Percentiles rank a stretch among this genome's conserved stretches.
These are phyloP conservation scores for Colletotrichum scovillei DNA, from an alignment of 2,329 filamentous ascomycete species.

Conservation along the genomic window DNA sequence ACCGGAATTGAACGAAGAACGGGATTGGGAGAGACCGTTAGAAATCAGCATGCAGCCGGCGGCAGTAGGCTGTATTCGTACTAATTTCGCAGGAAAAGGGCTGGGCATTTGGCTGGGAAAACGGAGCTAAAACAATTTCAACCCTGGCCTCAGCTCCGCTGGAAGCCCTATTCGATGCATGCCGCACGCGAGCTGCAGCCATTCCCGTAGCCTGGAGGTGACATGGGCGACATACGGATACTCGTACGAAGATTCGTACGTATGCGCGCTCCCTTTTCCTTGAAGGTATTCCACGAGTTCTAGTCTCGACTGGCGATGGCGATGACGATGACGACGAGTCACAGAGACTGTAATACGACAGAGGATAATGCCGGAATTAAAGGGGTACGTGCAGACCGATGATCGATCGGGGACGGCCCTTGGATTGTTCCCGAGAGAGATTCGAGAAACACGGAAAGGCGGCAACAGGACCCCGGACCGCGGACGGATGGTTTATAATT, in stretches of 20 bases:
- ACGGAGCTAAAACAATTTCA: background rate
- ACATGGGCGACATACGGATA: no score
- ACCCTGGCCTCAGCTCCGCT: background rate
- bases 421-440: background rate
- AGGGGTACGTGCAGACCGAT: background rate
- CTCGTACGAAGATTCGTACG: background rate
- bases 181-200: background rate
- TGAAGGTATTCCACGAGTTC: no score
- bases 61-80: background rate
- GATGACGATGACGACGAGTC: background rate
- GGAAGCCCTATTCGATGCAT: background rate
- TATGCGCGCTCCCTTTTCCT: no score
- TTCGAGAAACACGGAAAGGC: background rate
- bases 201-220: conserved; percentile 2
- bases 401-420: background rate
- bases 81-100: background rate
- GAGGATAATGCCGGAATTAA: background rate
- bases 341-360: no score
- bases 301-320: no score
- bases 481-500: background rate
- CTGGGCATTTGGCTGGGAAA: background rate
- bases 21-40: background rate
- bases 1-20: background rate
- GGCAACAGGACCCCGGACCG: background rate
- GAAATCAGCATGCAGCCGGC: background rate